Base-by-base conservation (phyloP, 2,329 filamentous ascomycete genomes). In the Magnaporthales sp. region DNA sequence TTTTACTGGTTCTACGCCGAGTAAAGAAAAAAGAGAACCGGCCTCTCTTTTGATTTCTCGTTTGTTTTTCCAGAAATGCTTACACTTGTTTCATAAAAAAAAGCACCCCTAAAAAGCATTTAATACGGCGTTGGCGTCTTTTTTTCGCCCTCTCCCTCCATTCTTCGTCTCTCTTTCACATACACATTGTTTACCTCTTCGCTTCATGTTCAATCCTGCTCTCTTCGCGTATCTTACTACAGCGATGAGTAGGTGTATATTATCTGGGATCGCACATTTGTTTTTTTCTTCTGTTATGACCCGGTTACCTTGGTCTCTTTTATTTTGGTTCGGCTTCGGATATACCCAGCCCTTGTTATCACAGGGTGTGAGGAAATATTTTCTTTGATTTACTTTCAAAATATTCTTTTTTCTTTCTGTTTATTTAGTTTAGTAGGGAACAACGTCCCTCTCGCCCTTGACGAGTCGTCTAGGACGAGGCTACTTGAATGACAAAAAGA, bases 1-100 rank as follows among this genome's bases (percentile, higher is more conserved):
- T 80, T 79, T 70, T 88, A 88, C 76, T 87, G 84, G 84, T 81
- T 87, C 73, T 87, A 80, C 71, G 80, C 75, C 24, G 79, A 74
- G 54, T 58, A 26, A 15, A 38, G 13, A 13, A 19, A 46, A 10
- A 19, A 19, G 30, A 31, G 38, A 46, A 46, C n/a, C n/a, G n/a
- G n/a, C n/a, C 38, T n/a, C 4, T 5, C 38, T 46, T 4, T 46
- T n/a, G 15, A 19, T 19, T 46, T 46, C 13, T 46, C 32, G 38
- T 46, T 19, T 46, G 19, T n/a, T 46, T 46, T n/a, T n/a, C n/a
- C 38, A 46, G 38, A 19, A 46, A 46, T 46, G n/a, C n/a, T 13
- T 46, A 19, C 38, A n/a, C 38, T 19, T 1, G 8, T 19, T 46
- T 26, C n/a, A n/a, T n/a, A n/a, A n/a, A n/a, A 26, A 26, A 51